These are phyloP conservation scores for Saccharomyces pastorianus DNA, from an alignment of 1,139 yeast genomes.

Conservation along the genomic window DNA sequence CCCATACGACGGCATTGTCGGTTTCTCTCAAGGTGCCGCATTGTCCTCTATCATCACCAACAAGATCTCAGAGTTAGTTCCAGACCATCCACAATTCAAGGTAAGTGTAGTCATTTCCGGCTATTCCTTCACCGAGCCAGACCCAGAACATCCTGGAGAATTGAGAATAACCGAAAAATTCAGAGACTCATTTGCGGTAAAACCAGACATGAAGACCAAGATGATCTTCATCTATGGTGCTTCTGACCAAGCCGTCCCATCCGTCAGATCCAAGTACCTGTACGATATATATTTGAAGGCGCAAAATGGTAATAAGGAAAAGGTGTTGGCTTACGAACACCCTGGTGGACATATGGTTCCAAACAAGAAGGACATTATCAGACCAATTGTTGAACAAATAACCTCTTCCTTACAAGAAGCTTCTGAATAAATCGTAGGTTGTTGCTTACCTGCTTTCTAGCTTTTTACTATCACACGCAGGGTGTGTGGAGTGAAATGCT, in stretches of 20 bases:
- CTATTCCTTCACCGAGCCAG: conserved; percentile 46
- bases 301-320: conserved; percentile 22
- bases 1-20: conserved; percentile 81
- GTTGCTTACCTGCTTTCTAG: neutral
- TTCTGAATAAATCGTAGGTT: neutral
- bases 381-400: conserved; percentile 36
- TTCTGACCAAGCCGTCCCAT: conserved; percentile 50
- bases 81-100: conserved; percentile 39
- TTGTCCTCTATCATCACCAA: conserved; percentile 54
- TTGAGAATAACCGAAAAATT: conserved; percentile 34
- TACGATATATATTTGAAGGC: conserved; percentile 36
- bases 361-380: conserved; percentile 50
- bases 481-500: neutral
- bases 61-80: conserved; percentile 36
- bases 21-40: conserved; percentile 93
- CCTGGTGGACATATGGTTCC: conserved; percentile 86
- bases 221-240: conserved; percentile 35
- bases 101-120: conserved; percentile 47
- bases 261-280: conserved; percentile 42
- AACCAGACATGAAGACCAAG: conserved; percentile 27
- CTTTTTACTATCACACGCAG: neutral
- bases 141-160: conserved; percentile 25
- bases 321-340: conserved; percentile 48
- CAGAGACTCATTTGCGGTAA: conserved; percentile 28
- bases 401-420: conserved; percentile 15